A percentile compares a stretch with the other conserved stretches of the same genome.
Evolutionary conservation across 176 grass and related monocot genomes (phyloP).

Genomic region (Metroxylon sagu): DNA sequence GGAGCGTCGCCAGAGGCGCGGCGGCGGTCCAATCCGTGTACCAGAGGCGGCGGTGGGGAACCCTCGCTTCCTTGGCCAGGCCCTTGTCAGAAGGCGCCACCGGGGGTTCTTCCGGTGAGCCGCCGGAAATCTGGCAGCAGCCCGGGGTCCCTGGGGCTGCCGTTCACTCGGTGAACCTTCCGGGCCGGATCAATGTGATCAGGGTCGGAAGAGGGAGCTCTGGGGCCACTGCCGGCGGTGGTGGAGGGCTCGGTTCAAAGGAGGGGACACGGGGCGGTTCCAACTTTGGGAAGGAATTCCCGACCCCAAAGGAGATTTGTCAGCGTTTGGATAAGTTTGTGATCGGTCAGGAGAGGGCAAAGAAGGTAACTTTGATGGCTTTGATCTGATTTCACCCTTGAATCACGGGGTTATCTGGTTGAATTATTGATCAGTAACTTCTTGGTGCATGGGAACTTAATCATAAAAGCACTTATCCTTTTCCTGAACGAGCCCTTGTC

Average conservation of each 20-base stretch:
- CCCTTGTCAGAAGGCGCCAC: too few relatives aligned
- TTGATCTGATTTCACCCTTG: too few relatives aligned
- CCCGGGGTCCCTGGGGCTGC: slow-evolving; percentile 20
- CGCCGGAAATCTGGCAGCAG: slow-evolving; percentile 62
- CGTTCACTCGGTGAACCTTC: neutral
- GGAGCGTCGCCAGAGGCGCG: too few relatives aligned
- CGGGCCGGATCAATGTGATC: slow-evolving; percentile 37
- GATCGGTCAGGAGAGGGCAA: slow-evolving; percentile 53
- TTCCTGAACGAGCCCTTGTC: too few relatives aligned
- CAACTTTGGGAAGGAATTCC: slow-evolving; percentile 34
- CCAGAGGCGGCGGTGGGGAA: too few relatives aligned
- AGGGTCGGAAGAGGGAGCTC: slow-evolving; percentile 24
- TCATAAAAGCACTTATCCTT: too few relatives aligned
- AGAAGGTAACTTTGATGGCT: slow-evolving; percentile 31
- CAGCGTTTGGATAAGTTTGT: slow-evolving; percentile 53
- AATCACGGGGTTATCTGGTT: too few relatives aligned
- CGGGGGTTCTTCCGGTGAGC: slow-evolving; percentile 11
- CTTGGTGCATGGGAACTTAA: too few relatives aligned
- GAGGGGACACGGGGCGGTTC: slow-evolving; percentile 37
- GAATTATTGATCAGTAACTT: too few relatives aligned
- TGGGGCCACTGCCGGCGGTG: neutral
- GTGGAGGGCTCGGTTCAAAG: slow-evolving; percentile 23
- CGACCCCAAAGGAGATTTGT: slow-evolving; percentile 56
- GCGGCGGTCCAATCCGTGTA: too few relatives aligned
- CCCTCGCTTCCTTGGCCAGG: too few relatives aligned